A percentile compares a stretch with the other conserved stretches of the same genome.
phyloP scores from a whole-genome alignment of 805 yeast species.

The Kluyveromyces aestuarii region DNA sequence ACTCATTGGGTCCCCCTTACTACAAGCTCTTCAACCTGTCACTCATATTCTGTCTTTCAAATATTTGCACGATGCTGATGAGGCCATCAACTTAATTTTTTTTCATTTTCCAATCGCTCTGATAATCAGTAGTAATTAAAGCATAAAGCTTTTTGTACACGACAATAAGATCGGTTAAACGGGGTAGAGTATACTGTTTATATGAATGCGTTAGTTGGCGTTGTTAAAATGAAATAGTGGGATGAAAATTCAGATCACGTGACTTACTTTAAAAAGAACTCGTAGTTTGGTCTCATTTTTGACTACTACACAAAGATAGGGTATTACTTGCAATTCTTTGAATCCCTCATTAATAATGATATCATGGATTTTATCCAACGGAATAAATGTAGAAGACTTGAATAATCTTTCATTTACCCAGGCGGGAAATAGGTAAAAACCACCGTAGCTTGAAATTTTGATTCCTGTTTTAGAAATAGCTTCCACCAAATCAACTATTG shows the following conservation, averaged over 20 bases:
- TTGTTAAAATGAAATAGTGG: conserved; percentile 2
- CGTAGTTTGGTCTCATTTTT: conserved; percentile 28
- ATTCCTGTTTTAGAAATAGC: conserved; percentile 21
- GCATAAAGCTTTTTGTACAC: conserved; percentile 11
- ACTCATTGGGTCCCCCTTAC: conserved; percentile 12
- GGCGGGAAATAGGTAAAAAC: conserved; percentile 18
- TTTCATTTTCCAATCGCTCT: neutral
- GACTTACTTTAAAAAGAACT: conserved; percentile 28
- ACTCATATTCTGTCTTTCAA: neutral
- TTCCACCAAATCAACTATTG: conserved; percentile 16
- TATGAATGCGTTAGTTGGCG: conserved; percentile 1
- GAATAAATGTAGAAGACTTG: conserved; percentile 36
- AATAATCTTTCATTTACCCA: conserved; percentile 9
- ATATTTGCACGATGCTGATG: neutral
- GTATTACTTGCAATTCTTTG: conserved; percentile 54
- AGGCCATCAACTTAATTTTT: neutral
- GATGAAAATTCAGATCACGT: neutral
- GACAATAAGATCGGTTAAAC: conserved; percentile 16
- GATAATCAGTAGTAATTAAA: neutral
- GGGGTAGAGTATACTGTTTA: conserved; percentile 12
- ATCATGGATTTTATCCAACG: conserved; percentile 49
- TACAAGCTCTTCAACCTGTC: neutral
- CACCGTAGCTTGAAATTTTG: conserved; percentile 14
- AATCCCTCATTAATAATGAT: conserved; percentile 72
- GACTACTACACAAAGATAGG: conserved; percentile 52